Evolutionary conservation across 352 stramenopile genomes (phyloP), one percentile per base, ranked within the genome.

Genomic region (Phytophthora palmivora): DNA sequence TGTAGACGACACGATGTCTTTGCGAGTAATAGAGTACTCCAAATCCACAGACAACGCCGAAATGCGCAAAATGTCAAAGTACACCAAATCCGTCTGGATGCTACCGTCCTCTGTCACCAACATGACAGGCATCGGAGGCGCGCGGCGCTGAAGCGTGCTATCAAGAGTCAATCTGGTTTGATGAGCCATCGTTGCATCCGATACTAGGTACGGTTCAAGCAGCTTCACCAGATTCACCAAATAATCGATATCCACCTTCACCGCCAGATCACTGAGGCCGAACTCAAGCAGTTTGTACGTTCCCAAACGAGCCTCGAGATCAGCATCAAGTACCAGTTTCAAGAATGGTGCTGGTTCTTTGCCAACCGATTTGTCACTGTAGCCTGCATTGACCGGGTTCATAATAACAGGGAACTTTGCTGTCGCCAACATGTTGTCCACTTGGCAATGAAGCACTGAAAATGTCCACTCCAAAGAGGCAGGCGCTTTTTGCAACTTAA

Each of bases 181-280:
- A 24, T 80, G 53, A 2, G 81, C 68, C 49, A 93, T 73, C 0
- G 81, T 86, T 18, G 85, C 58, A 51, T 92, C 84, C 1, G 84
- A 92, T 11, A 87, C 69, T 21, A 96, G 55, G 38, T 91, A 92
- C 21, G 85, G 87, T 26, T 96, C 87, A 21, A 96, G 52, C 36
- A 96, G 53, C 59, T 90, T 91, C 11, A 94, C 72, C 6, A 96
- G 74, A 53, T 82, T 93, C 34, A 94, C 75, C 42, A 96, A 53
- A 54, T 92, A 96, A 58, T 96, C 87, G 28, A 96, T 79, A 65
- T 96, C 87, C 18, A 93, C 76, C 66, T 94, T 93, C 34, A 96
- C 66, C 12, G 81, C 79, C 36, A 94, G 43, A 46, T 84, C 82
- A 48, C 78, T 78, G 16, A 94, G 50, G 30, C 87, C 67, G 32